These are phyloP conservation scores for Pleurotus giganteus DNA, from an alignment of 768 basidiomycete species.

Conservation along the genomic window DNA sequence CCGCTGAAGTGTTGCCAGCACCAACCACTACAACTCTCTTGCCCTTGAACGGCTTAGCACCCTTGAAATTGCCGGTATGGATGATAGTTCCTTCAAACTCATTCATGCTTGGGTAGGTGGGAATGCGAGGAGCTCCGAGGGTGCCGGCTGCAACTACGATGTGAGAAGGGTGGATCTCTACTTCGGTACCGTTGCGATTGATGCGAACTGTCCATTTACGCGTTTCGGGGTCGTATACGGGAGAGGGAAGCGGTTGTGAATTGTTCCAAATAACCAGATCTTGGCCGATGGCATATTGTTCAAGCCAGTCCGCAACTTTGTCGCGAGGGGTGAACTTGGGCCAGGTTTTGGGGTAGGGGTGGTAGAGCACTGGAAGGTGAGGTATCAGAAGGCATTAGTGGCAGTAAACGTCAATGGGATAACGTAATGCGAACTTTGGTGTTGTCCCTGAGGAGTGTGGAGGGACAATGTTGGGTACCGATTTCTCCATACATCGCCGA, in stretches of 20 bases:
- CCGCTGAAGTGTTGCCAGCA: conserved; percentile 36
- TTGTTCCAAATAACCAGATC: conserved; percentile 44
- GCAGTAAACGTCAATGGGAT: background rate
- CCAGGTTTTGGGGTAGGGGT: conserved; percentile 36
- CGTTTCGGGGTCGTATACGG: conserved; percentile 29
- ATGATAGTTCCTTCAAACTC: conserved; percentile 28
- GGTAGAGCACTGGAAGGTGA: conserved; percentile 34
- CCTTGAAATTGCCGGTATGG: conserved; percentile 31
- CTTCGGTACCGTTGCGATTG: conserved; percentile 21
- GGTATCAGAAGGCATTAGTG: background rate
- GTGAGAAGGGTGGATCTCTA: conserved; percentile 34
- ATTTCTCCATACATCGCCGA: conserved; percentile 43
- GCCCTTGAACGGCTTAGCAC: conserved; percentile 26
- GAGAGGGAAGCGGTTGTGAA: conserved; percentile 26
- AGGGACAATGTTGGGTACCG: conserved; percentile 41
- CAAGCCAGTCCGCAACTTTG: conserved; percentile 43
- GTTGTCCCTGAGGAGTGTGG: conserved; percentile 26
- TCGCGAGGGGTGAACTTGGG: conserved; percentile 39
- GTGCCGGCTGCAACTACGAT: conserved; percentile 37
- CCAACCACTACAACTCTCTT: conserved; percentile 39
- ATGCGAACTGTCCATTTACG: conserved; percentile 34
- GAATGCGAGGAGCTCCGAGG: conserved; percentile 32
- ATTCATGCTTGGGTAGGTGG: conserved; percentile 21
- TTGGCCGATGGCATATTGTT: conserved; percentile 36
- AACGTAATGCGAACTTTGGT: conserved; percentile 11